Evolutionary conservation across 2,329 filamentous ascomycete species (phyloP), one percentile per base, ranked within the genome.

Genomic region (Epicoccum nigrum): DNA sequence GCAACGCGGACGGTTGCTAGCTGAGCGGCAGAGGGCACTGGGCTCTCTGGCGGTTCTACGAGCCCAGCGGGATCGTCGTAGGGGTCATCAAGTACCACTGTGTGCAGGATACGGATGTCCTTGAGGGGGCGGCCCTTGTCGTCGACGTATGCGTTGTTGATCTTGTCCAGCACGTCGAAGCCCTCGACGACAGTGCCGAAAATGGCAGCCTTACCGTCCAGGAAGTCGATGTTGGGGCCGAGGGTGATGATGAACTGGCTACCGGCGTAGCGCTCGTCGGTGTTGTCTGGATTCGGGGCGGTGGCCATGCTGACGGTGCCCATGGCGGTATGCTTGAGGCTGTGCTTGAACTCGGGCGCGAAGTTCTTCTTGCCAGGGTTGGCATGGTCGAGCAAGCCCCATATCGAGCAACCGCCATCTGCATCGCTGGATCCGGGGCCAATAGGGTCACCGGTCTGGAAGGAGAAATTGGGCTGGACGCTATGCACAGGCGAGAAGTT

Each of bases 251-350:
- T 87, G 71, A 99, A 99, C 71, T 99, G 93, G 63, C 92, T 96
- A 6, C 84, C 92, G 0, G 92, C 92, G 35, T 96, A 77, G 25
- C 92, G 86, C 52, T 86, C 85, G 63, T 97, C 92, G 2, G 90
- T 87, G 66, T 97, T 89, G 13, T 83, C 81, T 4, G 86, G 78
- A 8, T 87, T 85, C 1, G 89, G 87, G 15, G 86, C 90, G 0
- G 93, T 97, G n/a, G 93, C 94, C 91, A 97, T 96, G 77, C 92
- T 97, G 55, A 99, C 92, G 12, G 91, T 97, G 46, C 93, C 93
- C 61, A 89, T 86, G 72, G 96, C 90, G 32, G 83, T 77, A 74
- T 99, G 94, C 73, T 94, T 96, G 63, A 96, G 78, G 70, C 93
- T 96, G 5, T 88, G 87, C 62, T 92, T 86, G 64, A 97, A 87